Evolutionary conservation across 345 rosid genomes (phyloP), one percentile per base, ranked within the genome.

Genomic region (Odontarrhena argentea): DNA sequence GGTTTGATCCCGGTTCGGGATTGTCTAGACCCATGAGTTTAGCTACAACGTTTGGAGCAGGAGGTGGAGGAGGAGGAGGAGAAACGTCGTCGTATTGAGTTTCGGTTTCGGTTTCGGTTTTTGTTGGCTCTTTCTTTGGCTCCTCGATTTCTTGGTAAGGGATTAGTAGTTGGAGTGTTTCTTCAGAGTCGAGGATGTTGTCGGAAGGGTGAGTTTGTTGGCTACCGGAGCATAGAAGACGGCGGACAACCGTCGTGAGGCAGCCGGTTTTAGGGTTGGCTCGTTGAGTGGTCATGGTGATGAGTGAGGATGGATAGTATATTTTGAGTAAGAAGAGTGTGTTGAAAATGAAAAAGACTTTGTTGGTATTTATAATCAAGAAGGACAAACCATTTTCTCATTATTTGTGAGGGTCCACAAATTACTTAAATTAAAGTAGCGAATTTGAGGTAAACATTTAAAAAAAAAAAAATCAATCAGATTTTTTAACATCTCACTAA

Each of bases 11-110:
- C 5, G 90, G 94, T 74, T 82, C 56, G 0, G 96, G 81, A 18
- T 67, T 24, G 3, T 86, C 92, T 11, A 90, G 70, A 1, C 98
- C 97, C 98, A 93, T 93, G 43, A 93, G 74, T 77, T 86, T 86
- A 4, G 98, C 92, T 37, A 90, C 96, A 15, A 93, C 74, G 51
- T 94, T 89, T 0, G 93, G 83, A 30, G 75, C 63, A 9, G 43
- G 69, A 47, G 12, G 81, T 22, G 63, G 51, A 11, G 42, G 37
- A 8, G 50, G n/a, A 68, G 28, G 64, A 8, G 24, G 62, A 22
- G 73, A 67, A 28, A 61, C 65, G 60, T 67, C 60, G 24, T 61
- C 77, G 47, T 67, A 47, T 74, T 74, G 63, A 5, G 60, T 41
- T 68, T 49, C 3, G 6, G 61, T 43, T 53, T 71, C 58, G 53